phyloP scores from a whole-genome alignment of 2,329 filamentous ascomycete species.

The Paramyrothecium sp. region DNA sequence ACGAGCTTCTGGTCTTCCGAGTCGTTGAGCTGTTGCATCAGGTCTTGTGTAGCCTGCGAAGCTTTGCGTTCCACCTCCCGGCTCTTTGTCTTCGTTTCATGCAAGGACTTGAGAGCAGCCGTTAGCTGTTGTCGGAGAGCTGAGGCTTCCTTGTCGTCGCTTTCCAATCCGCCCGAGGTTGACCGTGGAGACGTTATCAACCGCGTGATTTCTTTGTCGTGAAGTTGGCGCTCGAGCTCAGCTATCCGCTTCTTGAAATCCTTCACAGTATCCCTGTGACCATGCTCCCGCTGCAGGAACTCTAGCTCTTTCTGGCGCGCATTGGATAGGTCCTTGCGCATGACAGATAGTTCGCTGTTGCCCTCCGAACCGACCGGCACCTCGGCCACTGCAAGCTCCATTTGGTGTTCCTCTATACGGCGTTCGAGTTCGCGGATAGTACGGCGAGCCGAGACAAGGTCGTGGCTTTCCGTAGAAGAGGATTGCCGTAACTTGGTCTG shows the following conservation, averaged over 20 bases:
- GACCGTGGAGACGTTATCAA: conserved; percentile 43
- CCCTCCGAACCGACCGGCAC: conserved; percentile 36
- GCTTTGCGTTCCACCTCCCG: conserved; percentile 50
- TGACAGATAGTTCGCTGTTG: conserved; percentile 54
- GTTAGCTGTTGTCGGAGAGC: conserved; percentile 61
- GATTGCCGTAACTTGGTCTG: conserved; percentile 44
- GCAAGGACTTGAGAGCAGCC: conserved; percentile 56
- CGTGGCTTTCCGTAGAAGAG: conserved; percentile 48
- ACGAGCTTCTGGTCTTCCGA: conserved; percentile 58
- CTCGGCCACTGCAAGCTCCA: conserved; percentile 32
- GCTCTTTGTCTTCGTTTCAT: conserved; percentile 49
- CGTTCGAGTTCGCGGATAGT: conserved; percentile 66
- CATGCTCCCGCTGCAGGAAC: conserved; percentile 62
- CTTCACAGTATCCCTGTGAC: conserved; percentile 62
- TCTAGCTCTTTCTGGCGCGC: conserved; percentile 66
- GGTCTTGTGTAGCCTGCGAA: conserved; percentile 38
- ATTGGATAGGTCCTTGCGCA: conserved; percentile 62
- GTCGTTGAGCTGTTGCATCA: conserved; percentile 55
- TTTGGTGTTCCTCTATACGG: conserved; percentile 54
- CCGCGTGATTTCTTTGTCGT: conserved; percentile 59
- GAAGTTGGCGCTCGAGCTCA: conserved; percentile 65
- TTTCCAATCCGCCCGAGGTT: conserved; percentile 48
- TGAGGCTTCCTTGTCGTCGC: conserved; percentile 54
- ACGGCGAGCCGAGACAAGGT: conserved; percentile 57
- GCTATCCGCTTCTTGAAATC: conserved; percentile 63